Evolutionary conservation across 1,139 yeast species (phyloP), one percentile per base, ranked within the genome.

Genomic region (Geotrichum armillariae): DNA sequence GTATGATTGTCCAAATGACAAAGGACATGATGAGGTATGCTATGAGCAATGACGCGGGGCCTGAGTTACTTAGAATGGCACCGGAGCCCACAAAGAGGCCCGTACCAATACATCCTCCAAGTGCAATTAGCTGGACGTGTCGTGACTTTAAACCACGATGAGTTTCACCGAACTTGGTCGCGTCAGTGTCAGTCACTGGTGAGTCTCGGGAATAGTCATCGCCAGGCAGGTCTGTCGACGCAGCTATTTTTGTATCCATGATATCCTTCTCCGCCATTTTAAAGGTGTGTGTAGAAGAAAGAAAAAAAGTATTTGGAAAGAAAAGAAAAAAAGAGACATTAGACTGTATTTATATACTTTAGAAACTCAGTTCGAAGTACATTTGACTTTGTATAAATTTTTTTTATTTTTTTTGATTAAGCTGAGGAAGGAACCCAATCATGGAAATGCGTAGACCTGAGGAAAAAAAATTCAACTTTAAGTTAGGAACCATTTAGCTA

Each of bases 101-200:
- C 0, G 84, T 86, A 66, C 96, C 96, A 56, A 88, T 86, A 51
- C 90, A 78, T 57, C 95, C 95, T 64, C 96, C 96, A 56, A 88
- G 81, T 38, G 95, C 94, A 64, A 88, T 83, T 83, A 88, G 85
- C 63, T 84, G 85, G 59, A 88, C 75, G 74, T 86, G 81, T 70
- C 88, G 75, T 41, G 67, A 80, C 54, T 80, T 80, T 53, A 78
- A 69, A 11, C 69, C 71, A 54, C 78, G 61, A 29, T 60, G 50
- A 16, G 50, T 47, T 7, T 27, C 41, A 14, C 34, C 80, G 5
- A 37, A 21, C 22, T 25, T 12, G 11, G 21, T 25, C 11, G 20
- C 21, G n/a, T 18, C 40, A 8, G 14, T 14, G 6, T 31, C 34
- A 11, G 16, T n/a, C 12, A 8, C 12, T 5, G 16, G 16, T 11